Evolutionary conservation across 441 rosid species (phyloP), one percentile per base, ranked within the genome.

Genomic region (Corymbia calophylla): DNA sequence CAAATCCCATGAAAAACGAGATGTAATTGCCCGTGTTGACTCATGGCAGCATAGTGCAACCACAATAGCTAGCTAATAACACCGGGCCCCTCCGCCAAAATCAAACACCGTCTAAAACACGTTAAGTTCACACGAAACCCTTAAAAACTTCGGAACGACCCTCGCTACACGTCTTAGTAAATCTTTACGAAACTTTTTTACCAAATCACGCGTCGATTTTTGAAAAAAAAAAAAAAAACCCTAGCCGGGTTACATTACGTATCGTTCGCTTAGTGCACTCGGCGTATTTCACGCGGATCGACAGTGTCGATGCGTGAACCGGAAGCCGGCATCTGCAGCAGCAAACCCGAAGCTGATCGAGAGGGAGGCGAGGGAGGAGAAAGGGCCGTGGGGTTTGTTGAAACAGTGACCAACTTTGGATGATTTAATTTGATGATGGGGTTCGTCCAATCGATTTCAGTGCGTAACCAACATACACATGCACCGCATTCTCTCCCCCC

Each of bases 221-320:
- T 4, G 6, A 9, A 31, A 66, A 55, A 55, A 6, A 2, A 25
- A 5, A 31, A n/a, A 16, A 32, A 11, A 39, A 39, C 23, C 14
- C 49, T 39, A 73, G 49, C 17, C 0, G 1, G 6, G 49, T 25
- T 13, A 21, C 10, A 0, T 35, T 23, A 23, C 16, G 11, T 9
- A 3, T 47, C 4, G 27, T 39, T 44, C 84, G 2, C 84, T 39
- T 39, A 12, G 29, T 39, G 12, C n/a, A 23, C 84, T 39, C 9
- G 3, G 51, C 6, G 29, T 11, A 21, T 73, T 73, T 39, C 9
- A 2, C 9, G 1, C 11, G 29, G 47, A 21, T 39, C 5, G 2
- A 39, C 9, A 5, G 1, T 6, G 8, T 2, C 1, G 8, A 23
- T 5, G 1, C 2, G 3, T 44, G 1, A 73, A 11, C 5, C n/a